These are phyloP conservation scores for Dactylellina parvicollis DNA, from an alignment of 2,329 filamentous ascomycete species.

Conservation along the genomic window DNA sequence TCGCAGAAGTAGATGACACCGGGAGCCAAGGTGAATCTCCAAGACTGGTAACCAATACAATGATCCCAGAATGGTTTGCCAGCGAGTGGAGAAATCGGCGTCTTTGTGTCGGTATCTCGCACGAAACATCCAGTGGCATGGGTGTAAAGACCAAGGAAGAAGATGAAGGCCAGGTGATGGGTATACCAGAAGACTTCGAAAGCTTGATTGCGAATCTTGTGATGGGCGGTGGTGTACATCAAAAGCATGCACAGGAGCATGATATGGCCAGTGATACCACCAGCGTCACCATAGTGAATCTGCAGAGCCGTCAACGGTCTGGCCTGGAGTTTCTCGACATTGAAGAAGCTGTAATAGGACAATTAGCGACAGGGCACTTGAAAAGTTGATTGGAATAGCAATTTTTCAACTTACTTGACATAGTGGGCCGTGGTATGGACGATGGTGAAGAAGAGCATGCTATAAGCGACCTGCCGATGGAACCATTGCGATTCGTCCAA, in stretches of 20 bases:
- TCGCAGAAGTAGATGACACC: constrained; percentile 87
- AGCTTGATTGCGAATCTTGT: constrained; percentile 92
- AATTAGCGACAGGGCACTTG: constrained; percentile 56
- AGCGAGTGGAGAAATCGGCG: constrained; percentile 83
- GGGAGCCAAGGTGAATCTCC: constrained; percentile 93
- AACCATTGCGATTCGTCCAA: constrained; percentile 98
- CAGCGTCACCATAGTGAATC: constrained; percentile 89
- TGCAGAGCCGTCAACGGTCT: constrained; percentile 82
- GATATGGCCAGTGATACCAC: constrained; percentile 92
- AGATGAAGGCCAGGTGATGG: constrained; percentile 97
- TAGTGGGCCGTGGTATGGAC: constrained; percentile 85
- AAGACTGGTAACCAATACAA: constrained; percentile 93
- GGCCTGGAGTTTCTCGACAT: constrained; percentile 85
- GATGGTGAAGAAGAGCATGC: constrained; percentile 82
- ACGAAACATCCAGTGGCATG: constrained; percentile 97
- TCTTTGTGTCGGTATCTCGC: constrained; percentile 71
- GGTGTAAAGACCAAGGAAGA: constrained; percentile 91
- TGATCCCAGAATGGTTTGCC: constrained; percentile 85
- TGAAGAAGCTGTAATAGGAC: constrained; percentile 77
- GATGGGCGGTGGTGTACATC: constrained; percentile 96
- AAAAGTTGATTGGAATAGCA: constrained; percentile 1
- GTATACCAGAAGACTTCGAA: constrained; percentile 99
- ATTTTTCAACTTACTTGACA: constrained; percentile 76
- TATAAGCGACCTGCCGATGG: constrained; percentile 91
- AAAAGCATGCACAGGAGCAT: constrained; percentile 99